These are phyloP conservation scores for Infundibulicybe gibba DNA, from an alignment of 768 basidiomycete genomes.

Conservation along the genomic window DNA sequence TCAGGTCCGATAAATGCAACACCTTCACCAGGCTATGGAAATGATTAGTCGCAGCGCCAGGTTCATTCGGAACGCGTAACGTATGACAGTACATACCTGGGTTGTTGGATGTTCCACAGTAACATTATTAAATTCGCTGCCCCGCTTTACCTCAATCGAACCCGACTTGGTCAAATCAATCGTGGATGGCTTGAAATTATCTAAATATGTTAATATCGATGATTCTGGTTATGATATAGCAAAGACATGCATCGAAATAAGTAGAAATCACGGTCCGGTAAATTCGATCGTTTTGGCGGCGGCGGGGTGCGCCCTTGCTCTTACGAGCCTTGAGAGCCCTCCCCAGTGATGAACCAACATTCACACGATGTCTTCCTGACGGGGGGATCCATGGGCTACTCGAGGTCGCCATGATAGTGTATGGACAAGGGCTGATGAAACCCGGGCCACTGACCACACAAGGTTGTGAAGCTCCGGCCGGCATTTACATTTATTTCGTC, in stretches of 20 bases:
- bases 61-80: no score
- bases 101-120: constrained; percentile 63
- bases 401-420: constrained; percentile 37
- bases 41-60: no score
- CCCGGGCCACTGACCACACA: neutral
- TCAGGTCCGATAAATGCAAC: constrained; percentile 59
- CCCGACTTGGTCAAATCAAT: constrained; percentile 66
- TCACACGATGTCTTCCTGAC: constrained; percentile 55
- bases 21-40: constrained; percentile 37
- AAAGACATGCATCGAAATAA: constrained; percentile 69
- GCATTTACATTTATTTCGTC: neutral
- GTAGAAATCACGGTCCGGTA: constrained; percentile 69
- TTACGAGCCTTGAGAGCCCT: constrained; percentile 69
- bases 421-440: neutral
- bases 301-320: constrained; percentile 47
- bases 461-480: neutral
- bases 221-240: neutral
- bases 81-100: constrained; percentile 40
- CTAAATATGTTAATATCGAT: constrained; percentile 28
- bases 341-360: constrained; percentile 59
- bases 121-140: constrained; percentile 48
- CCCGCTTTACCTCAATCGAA: constrained; percentile 56
- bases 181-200: constrained; percentile 73
- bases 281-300: constrained; percentile 34
- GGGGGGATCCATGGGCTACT: constrained; percentile 53